These are phyloP conservation scores for Emmonsia crescens DNA, from an alignment of 2,329 filamentous ascomycete species.

Conservation along the genomic window DNA sequence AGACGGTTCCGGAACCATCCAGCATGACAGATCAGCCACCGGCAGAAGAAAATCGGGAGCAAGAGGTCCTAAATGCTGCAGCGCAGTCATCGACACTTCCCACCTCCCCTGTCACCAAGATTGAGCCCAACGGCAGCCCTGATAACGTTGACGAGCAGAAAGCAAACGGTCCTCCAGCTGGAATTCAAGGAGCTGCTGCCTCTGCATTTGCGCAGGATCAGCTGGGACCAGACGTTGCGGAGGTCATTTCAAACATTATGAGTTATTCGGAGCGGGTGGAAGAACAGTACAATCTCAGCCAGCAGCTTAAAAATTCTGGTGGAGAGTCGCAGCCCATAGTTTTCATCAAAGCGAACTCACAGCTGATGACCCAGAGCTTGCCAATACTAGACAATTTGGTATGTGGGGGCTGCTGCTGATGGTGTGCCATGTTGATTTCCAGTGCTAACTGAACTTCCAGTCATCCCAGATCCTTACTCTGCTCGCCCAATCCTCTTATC, in stretches of 20 bases:
- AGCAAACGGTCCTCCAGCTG: neutral
- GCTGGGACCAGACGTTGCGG: conserved; percentile 25
- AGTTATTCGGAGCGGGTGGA: conserved; percentile 34
- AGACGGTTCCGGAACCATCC: conserved; percentile 7
- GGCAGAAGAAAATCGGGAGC: conserved; percentile 6
- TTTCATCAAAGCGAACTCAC: conserved; percentile 34
- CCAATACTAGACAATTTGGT: conserved; percentile 53
- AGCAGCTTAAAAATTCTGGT: conserved; percentile 21
- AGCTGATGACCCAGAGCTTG: conserved; percentile 48
- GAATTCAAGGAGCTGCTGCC: conserved; percentile 6
- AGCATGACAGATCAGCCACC: neutral
- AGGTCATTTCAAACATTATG: conserved; percentile 34
- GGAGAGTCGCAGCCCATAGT: conserved; percentile 24
- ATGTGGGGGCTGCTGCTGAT: conserved; percentile 18
- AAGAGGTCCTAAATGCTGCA: conserved; percentile 3
- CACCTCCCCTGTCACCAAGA: conserved; percentile 5
- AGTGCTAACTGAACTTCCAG: conserved; percentile 23
- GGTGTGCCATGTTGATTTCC: conserved; percentile 9
- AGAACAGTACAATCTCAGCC: conserved; percentile 27
- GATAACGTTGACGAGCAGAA: conserved; percentile 13
- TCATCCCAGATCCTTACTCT: conserved; percentile 49
- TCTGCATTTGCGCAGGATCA: conserved; percentile 20
- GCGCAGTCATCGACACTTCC: neutral
- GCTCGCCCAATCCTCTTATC: conserved; percentile 45
- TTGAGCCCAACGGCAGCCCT: conserved; percentile 17